Percentiles rank a stretch among this genome's conserved stretches.
Evolutionary conservation across 164 flowering plant genomes (phyloP).

Genomic region (Vitis rotundifolia): DNA sequence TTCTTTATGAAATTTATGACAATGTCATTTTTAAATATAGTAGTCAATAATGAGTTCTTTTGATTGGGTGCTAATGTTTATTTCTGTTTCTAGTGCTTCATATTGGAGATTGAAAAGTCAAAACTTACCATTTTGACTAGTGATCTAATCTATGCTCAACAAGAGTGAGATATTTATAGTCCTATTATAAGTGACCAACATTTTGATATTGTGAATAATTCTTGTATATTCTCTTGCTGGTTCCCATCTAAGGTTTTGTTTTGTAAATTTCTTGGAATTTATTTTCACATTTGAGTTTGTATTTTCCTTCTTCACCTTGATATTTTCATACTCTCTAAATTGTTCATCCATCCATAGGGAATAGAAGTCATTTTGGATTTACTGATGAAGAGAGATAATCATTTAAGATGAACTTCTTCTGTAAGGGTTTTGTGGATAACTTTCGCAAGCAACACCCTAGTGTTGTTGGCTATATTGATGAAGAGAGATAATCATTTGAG

Average conservation of each 20-base stretch:
- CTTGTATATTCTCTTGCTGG: no score
- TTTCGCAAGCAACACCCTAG: constrained; percentile 87
- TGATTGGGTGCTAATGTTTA: background rate
- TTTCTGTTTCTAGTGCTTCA: constrained; percentile 10
- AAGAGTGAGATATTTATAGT: constrained; percentile 87
- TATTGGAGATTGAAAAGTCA: constrained; percentile 86
- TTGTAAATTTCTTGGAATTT: no score
- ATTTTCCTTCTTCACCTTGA: background rate
- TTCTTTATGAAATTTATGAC: background rate
- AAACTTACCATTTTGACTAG: constrained; percentile 98
- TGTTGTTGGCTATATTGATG: constrained; percentile 83
- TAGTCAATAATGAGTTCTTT: background rate
- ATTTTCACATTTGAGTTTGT: no score
- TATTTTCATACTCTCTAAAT: no score
- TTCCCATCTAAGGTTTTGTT: no score
- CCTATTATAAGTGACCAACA: constrained; percentile 76
- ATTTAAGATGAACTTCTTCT: constrained; percentile 67
- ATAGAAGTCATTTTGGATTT: constrained; percentile 93
- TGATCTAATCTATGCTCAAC: constrained; percentile 93
- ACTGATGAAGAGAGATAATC: constrained; percentile 90
- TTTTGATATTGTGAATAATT: background rate
- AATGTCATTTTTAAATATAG: background rate
- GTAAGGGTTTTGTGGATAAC: constrained; percentile 84
- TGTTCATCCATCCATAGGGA: constrained; percentile 48
- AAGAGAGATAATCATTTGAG: constrained; percentile 88